Evolutionary conservation across 768 basidiomycete species (phyloP).

Genomic region (Leccinum arenicola): DNA sequence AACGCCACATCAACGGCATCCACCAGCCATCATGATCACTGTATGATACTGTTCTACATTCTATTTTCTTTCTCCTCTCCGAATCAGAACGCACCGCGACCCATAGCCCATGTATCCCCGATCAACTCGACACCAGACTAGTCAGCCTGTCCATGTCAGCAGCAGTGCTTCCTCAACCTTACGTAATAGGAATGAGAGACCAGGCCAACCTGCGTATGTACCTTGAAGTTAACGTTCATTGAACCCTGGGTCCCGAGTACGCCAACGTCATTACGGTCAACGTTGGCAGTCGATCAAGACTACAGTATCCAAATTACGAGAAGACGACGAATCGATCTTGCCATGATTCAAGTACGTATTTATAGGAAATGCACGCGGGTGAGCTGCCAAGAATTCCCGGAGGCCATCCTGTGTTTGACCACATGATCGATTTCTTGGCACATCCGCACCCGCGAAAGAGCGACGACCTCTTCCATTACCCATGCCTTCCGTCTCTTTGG

Average conservation of each 20-base stretch:
- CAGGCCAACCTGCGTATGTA: not conserved
- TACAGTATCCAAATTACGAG: not conserved
- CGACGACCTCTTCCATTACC: not conserved
- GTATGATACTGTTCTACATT: not conserved
- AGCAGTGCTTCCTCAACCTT: not conserved
- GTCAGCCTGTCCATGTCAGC: not conserved
- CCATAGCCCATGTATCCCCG: not conserved
- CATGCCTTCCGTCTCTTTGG: not conserved
- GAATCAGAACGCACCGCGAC: not conserved
- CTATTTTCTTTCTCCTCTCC: not conserved
- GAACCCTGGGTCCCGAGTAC: not conserved
- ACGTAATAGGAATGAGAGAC: not conserved
- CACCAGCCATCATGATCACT: not conserved
- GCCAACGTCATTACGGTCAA: not conserved
- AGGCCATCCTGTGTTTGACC: constrained; percentile 1
- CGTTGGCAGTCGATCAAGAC: not conserved
- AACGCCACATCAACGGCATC: constrained; percentile 20
- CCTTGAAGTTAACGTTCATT: not conserved
- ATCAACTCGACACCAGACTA: not conserved
- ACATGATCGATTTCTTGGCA: not conserved
- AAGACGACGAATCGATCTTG: not conserved
- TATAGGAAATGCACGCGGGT: not conserved
- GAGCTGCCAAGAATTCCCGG: not conserved
- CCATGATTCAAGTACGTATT: not conserved
- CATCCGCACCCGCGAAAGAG: not conserved